These are phyloP conservation scores for Fusarium luffae DNA, from an alignment of 2,329 filamentous ascomycete species.

Conservation along the genomic window DNA sequence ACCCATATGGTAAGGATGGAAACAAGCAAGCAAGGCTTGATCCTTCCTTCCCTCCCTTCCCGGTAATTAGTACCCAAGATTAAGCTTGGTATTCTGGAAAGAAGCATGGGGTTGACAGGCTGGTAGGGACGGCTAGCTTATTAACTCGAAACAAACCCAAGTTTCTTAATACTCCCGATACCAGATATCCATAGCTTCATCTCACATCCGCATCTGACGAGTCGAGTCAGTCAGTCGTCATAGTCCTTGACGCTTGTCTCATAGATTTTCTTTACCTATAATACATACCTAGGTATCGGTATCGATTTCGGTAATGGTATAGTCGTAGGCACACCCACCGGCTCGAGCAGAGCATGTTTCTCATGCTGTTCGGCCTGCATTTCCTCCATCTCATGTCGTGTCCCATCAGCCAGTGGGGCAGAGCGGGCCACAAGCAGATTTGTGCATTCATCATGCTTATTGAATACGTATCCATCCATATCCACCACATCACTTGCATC, in stretches of 20 bases:
- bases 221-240: neutral
- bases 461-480: neutral
- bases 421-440: slow-evolving; percentile 10
- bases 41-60: neutral
- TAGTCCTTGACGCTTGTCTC: neutral
- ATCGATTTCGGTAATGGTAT: neutral
- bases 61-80: neutral
- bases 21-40: neutral
- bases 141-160: neutral
- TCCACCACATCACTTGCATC: slow-evolving; percentile 9
- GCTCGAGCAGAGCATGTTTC: neutral
- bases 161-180: neutral
- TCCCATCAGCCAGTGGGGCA: slow-evolving; percentile 18
- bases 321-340: slow-evolving; percentile 11
- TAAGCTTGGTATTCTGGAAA: slow-evolving; percentile 28
- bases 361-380: neutral
- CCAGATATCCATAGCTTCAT: neutral
- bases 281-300: neutral
- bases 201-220: neutral
- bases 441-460: slow-evolving; percentile 15
- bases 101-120: slow-evolving; percentile 2
- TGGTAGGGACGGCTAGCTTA: neutral
- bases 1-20: neutral
- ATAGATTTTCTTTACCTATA: neutral
- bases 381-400: slow-evolving; percentile 16